Evolutionary conservation across 2,329 filamentous ascomycete genomes (phyloP), one percentile per base, ranked within the genome.

Genomic region (Hirsutella minnesotensis): DNA sequence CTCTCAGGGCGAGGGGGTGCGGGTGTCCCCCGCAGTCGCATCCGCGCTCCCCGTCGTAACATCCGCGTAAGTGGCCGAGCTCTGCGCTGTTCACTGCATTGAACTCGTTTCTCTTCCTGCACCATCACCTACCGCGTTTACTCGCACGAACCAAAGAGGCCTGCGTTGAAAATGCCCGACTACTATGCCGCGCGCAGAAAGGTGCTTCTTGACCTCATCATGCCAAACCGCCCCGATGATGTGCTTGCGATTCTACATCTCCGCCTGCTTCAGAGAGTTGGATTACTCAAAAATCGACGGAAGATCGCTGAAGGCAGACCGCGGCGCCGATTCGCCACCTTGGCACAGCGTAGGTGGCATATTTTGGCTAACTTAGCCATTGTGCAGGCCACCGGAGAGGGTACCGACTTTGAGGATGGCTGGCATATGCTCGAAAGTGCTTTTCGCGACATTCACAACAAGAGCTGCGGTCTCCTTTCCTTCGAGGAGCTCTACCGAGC

Each of bases 401-500:
- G 73, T 9, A 72, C 83, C 53, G 86, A 94, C 51, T 95, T 95
- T 57, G 85, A 95, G n/a, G 70, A 76, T 3, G 85, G 81, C 52
- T 98, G 92, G 92, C 69, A 71, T 13, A 77, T 79, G 37, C 76
- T 98, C 8, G 72, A 80, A 38, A 74, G 79, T 39, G 88, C 90
- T 4, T 76, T 98, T 41, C 72, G 70, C 44, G 86, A 95, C 57
- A 96, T 98, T 40, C 89, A 96, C 65, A 84, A 80, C 45, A 89
- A 94, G 60, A 92, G 94, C 59, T 88, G 88, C 46, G 94, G 88
- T 9, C 73, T 75, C 15, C 76, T 98, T 3, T 95, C 89, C 1
- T 98, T 95, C 66, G 92, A 98, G 62, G 84, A 94, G 56, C 76
- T 98, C 1, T 98, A 98, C 65, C 83, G 92, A 45, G 85, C 85